Conservation (phyloP, 2,329 filamentous ascomycete genomes). For the Xylaria sp. region DNA sequence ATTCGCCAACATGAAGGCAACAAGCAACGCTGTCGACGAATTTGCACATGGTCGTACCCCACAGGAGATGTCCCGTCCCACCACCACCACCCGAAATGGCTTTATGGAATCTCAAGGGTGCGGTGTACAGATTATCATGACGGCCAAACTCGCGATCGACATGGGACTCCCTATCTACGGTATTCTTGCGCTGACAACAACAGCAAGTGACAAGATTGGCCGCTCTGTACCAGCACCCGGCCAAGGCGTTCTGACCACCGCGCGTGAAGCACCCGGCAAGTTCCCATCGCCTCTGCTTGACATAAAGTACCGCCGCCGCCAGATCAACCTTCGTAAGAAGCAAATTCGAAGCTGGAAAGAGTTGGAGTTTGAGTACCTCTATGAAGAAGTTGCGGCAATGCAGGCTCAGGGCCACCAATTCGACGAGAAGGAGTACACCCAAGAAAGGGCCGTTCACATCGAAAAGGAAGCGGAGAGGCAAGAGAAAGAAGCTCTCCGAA, state of each 20-base stretch:
- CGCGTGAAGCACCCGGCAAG: conserved; percentile 88
- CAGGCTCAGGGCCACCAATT: conserved; percentile 81
- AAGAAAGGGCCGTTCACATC: conserved; percentile 87
- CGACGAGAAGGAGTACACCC: conserved; percentile 84
- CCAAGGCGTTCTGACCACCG: conserved; percentile 95
- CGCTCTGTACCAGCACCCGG: conserved; percentile 96
- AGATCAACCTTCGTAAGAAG: conserved; percentile 92
- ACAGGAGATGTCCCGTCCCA: conserved; percentile 96
- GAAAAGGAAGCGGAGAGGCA: conserved; percentile 89
- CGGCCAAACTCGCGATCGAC: conserved; percentile 91
- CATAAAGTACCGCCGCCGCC: conserved; percentile 95
- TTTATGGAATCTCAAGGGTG: conserved; percentile 99
- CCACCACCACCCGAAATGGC: conserved; percentile 94
- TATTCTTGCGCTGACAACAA: conserved; percentile 91
- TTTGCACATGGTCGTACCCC: conserved; percentile 95
- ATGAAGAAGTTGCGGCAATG: conserved; percentile 92
- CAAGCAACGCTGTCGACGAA: conserved; percentile 97
- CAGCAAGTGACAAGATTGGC: conserved; percentile 98
- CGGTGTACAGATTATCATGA: conserved; percentile 99
- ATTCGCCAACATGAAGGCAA: conserved; percentile 99
- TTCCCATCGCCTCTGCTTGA: conserved; percentile 96
- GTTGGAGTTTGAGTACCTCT: conserved; percentile 90
- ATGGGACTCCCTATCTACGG: conserved; percentile 99
- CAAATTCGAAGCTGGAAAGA: conserved; percentile 98
- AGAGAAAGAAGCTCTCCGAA: conserved; percentile 91